Base-by-base conservation (phyloP, 441 rosid species). In the Populus trichocarpa region DNA sequence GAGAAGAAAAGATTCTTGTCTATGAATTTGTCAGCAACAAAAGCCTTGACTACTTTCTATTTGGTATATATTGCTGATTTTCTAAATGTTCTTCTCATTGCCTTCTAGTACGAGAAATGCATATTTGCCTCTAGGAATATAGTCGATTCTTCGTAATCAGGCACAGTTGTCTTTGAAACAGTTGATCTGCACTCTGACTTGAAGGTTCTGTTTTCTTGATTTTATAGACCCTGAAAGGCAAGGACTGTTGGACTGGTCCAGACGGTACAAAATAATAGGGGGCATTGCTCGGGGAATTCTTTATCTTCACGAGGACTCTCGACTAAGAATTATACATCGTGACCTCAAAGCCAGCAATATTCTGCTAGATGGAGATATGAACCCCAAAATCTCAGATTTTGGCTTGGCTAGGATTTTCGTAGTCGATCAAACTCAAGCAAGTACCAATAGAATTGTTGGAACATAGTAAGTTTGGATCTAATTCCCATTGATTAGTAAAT, bases 251-350 rank as follows among this genome's bases (percentile, higher is more conserved):
- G 81, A 88, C 63, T 89, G 91, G 91, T 0, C 78, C 0, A 77
- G 16, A 18, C 80, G 90, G 16, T 82, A 79, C 82, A n/a, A 72
- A 4, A 84, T 86, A 63, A 82, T 89, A 18, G 68, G 18, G 3
- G 89, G 91, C 66, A 85, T 83, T 32, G 90, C 92, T 11, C 77
- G 65, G 80, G 92, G 92, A 22, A 75, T 89, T 23, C 63, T 85
- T 0, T 90, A 90, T 74, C 88, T 90, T 75, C 94, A 90, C 36
- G 81, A 76, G 14, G 89, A 90, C 23, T 84, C 91, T 0, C 83
- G 81, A 2, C 77, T 82, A 3, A 81, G 75, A 23, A 84, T 89
- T 26, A 73, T 81, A 35, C 83, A 81, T 32, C 80, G 78, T 11
- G 84, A 81, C 20, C 84, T 81, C 7, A 81, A 81, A 70, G 81